Evolutionary conservation across 805 yeast species (phyloP).

Genomic region (Teunomyces tritomae): DNA sequence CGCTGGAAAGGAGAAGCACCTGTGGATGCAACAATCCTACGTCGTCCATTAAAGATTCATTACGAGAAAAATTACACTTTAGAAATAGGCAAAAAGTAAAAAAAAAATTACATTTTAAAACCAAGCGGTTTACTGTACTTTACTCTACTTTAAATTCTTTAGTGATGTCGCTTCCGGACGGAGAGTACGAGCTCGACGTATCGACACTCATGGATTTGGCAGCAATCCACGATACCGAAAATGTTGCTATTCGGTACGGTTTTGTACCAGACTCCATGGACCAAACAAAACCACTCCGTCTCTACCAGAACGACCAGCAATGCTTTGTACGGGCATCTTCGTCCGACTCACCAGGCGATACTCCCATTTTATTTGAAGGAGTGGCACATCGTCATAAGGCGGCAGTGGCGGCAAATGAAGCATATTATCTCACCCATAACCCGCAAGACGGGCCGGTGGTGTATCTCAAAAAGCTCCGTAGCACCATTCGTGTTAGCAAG

Average conservation of each 20-base stretch:
- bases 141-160: neutral
- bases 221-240: slow-evolving; percentile 11
- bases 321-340: slow-evolving; percentile 32
- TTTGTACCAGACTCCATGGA: slow-evolving; percentile 42
- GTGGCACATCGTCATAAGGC: slow-evolving; percentile 24
- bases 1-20: slow-evolving; percentile 37
- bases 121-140: too few species aligned
- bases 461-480: slow-evolving; percentile 24
- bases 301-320: slow-evolving; percentile 34
- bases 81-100: too few species aligned
- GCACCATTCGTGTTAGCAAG: slow-evolving; percentile 35
- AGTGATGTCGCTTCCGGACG: slow-evolving; percentile 36
- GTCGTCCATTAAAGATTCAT: neutral
- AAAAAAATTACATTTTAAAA: too few species aligned
- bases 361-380: slow-evolving; percentile 39
- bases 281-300: slow-evolving; percentile 27
- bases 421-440: slow-evolving; percentile 28
- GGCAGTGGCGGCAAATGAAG: slow-evolving; percentile 17
- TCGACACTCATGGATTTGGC: slow-evolving; percentile 7
- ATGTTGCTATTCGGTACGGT: slow-evolving; percentile 38
- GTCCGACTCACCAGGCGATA: slow-evolving; percentile 15
- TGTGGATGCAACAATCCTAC: slow-evolving; percentile 32
- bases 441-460: slow-evolving; percentile 15
- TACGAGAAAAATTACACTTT: neutral
- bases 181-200: slow-evolving; percentile 42